Evolutionary conservation across 176 grass and related monocot species (phyloP).

Genomic region (Aechmea fasciata): DNA sequence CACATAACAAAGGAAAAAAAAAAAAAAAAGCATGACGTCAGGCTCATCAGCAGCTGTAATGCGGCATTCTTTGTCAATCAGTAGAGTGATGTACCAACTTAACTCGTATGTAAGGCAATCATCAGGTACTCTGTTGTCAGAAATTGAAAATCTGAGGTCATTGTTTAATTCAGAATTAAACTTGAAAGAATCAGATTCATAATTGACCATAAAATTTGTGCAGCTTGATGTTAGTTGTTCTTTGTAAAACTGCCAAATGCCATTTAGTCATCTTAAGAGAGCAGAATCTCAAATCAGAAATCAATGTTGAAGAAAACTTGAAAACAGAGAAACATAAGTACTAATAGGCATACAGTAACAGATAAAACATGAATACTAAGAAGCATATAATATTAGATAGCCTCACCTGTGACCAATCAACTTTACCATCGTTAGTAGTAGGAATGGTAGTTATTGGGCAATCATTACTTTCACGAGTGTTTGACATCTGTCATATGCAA

Average conservation of each 20-base stretch:
- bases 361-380: not conserved
- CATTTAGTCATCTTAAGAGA: not conserved
- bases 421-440: slow-evolving; percentile 67
- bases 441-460: slow-evolving; percentile 66
- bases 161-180: not conserved
- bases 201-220: not conserved
- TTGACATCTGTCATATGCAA: slow-evolving; percentile 66
- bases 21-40: too few species aligned
- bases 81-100: too few species aligned
- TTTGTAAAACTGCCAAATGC: not conserved
- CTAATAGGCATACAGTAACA: not conserved
- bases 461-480: slow-evolving; percentile 46
- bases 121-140: not conserved
- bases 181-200: not conserved
- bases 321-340: not conserved
- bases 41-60: too few species aligned
- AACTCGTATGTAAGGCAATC: too few species aligned
- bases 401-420: slow-evolving; percentile 97
- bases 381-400: not conserved
- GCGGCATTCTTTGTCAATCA: too few species aligned
- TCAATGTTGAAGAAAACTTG: not conserved
- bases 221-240: too few species aligned
- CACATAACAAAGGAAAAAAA: too few species aligned
- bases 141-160: not conserved
- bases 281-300: not conserved